Conservation (phyloP, 176 grass and related monocot genomes). For the Miscanthus lutarioriparius region DNA sequence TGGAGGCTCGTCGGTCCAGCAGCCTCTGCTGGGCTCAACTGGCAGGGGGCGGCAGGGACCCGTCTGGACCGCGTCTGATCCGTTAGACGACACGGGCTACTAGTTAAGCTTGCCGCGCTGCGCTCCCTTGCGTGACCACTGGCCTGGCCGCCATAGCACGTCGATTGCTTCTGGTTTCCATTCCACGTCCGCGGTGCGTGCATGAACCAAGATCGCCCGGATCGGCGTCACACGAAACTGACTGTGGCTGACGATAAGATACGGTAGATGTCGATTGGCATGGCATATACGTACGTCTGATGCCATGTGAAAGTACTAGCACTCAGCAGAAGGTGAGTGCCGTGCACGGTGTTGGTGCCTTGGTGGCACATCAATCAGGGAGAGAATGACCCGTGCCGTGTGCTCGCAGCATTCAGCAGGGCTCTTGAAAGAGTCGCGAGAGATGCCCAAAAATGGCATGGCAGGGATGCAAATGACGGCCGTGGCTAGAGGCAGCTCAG, state of each 20-base stretch:
- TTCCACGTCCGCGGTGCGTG: conserved; percentile 13
- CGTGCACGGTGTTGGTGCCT: background rate
- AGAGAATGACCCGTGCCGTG: background rate
- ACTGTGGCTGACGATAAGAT: background rate
- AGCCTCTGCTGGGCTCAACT: background rate
- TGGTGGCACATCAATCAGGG: background rate
- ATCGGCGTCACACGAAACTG: background rate
- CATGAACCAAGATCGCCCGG: background rate
- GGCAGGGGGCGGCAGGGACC: too few species aligned
- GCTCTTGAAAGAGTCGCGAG: too few species aligned
- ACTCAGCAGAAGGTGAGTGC: conserved; percentile 2
- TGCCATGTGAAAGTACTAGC: background rate
- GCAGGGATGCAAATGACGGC: background rate
- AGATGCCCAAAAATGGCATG: too few species aligned
- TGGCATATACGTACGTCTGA: background rate
- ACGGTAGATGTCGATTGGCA: background rate
- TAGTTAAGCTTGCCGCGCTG: background rate
- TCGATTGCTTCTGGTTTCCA: background rate
- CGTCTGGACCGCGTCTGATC: background rate
- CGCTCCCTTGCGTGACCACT: background rate
- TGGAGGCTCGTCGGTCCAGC: background rate
- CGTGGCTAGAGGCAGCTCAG: background rate
- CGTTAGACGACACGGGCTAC: conserved; percentile 7
- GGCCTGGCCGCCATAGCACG: conserved; percentile 4
- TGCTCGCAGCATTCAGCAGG: too few species aligned